These are phyloP conservation scores for Pseudonitzschia delicatissima DNA, from an alignment of 108 stramenopile genomes.

Conservation along the genomic window DNA sequence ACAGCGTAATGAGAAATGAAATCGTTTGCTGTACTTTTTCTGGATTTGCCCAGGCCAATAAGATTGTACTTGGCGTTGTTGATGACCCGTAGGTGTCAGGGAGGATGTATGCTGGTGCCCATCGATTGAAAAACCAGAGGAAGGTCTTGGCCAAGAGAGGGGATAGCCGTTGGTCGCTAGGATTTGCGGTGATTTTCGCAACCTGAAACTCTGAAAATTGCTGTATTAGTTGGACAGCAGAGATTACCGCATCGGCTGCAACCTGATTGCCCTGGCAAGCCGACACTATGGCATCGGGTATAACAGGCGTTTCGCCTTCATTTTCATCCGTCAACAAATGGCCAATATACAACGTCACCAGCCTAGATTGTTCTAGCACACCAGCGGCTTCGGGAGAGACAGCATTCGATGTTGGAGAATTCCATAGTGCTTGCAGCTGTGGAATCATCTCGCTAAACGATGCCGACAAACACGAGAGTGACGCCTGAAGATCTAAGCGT, in stretches of 20 bases:
- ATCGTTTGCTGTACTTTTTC: constrained; percentile 57
- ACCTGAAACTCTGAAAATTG: constrained; percentile 72
- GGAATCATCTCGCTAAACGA: constrained; percentile 56
- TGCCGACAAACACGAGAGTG: constrained; percentile 51
- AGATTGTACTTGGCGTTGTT: constrained; percentile 27
- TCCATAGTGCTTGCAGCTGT: constrained; percentile 56
- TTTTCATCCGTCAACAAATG: constrained; percentile 84
- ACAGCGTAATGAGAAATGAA: constrained; percentile 64
- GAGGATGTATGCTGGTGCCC: constrained; percentile 73
- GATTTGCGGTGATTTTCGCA: constrained; percentile 51
- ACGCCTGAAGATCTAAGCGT: constrained; percentile 52
- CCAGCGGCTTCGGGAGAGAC: constrained; percentile 71
- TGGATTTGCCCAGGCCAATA: constrained; percentile 50
- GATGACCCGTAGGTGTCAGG: constrained; percentile 53
- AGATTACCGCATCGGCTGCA: constrained; percentile 36
- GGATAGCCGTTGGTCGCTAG: constrained; percentile 58
- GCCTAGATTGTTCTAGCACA: constrained; percentile 78
- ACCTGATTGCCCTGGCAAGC: constrained; percentile 43
- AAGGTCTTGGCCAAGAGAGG: constrained; percentile 75
- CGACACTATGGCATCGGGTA: constrained; percentile 59
- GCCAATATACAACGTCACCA: constrained; percentile 62
- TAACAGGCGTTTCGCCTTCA: constrained; percentile 67
- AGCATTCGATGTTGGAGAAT: constrained; percentile 17
- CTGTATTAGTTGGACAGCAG: constrained; percentile 50
- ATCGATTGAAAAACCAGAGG: constrained; percentile 76